Evolutionary conservation across 257 asterid species (phyloP), one percentile per base, ranked within the genome.

Genomic region (Ballota nigra): DNA sequence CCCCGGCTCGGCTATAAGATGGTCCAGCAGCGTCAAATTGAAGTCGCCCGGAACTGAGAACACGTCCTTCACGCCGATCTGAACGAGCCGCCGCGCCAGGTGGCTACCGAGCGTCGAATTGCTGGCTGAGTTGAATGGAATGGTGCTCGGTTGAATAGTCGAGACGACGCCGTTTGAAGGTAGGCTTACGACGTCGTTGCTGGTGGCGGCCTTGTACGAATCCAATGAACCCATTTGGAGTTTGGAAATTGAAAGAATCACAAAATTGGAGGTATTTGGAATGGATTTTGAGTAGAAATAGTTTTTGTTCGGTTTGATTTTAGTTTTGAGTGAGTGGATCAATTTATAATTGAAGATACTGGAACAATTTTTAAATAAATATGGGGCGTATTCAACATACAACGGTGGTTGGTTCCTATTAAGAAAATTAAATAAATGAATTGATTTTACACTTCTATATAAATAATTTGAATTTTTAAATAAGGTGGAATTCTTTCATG

Each of bases 11-110:
- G 79, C 85, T 6, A 81, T 71, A 9, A 78, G 78, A 47, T 81
- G 72, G 45, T 81, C 85, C n/a, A 81, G 85, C 26, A 81, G 68
- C 57, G 85, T 78, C 4, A 80, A 65, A 53, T 80, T 80, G 72
- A 80, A 80, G 63, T 80, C 84, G 4, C 84, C 84, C 10, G 84
- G 84, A 3, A 80, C 84, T 4, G 85, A 75, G 56, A 82, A 82
- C 9, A 82, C 86, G 72, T 82, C 86, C 7, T 26, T 72, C 29
- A 82, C 68, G 66, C 86, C 86, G 63, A 78, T 78, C 61, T 82
- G 79, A n/a, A 78, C 81, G 0, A 82, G 81, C 19, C 86, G 73
- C 23, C 77, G 86, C 18, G 86, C 86, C 40, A 82, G 70, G 83
- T 75, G 81, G 77, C 83, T 72, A 40, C 86, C 86, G 41, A 82